Evolutionary conservation across 164 flowering plant species (phyloP).

Genomic region (Magnolia changhungtana): DNA sequence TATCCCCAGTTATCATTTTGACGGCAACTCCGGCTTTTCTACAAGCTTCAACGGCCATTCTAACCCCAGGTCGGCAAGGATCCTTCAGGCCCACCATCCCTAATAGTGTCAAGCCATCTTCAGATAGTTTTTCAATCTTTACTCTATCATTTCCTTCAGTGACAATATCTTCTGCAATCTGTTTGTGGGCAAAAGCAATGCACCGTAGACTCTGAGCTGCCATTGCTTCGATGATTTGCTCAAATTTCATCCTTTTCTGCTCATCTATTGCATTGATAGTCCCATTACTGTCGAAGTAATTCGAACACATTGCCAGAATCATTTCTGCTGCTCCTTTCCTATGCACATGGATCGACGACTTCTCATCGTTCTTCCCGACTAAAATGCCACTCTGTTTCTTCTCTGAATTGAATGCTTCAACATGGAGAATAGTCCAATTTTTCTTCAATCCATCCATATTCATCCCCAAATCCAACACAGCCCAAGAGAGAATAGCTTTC

Average conservation of each 20-base stretch:
- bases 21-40: conserved; percentile 46
- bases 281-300: conserved; percentile 23
- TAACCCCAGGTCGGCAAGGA: conserved; percentile 57
- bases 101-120: too few species aligned
- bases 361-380: conserved; percentile 29
- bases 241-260: conserved; percentile 10
- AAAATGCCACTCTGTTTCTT: conserved; percentile 49
- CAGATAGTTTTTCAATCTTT: too few species aligned
- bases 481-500: conserved; percentile 62
- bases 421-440: conserved; percentile 23
- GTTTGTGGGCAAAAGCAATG: conserved; percentile 34
- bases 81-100: too few species aligned
- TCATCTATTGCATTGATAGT: conserved; percentile 8
- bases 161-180: too few species aligned
- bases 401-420: conserved; percentile 44
- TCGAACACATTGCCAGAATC: conserved; percentile 56
- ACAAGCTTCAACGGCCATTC: conserved; percentile 45
- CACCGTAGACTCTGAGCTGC: conserved; percentile 36
- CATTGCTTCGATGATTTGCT: conserved; percentile 26
- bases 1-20: too few species aligned
- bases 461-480: conserved; percentile 32
- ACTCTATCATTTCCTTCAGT: too few species aligned
- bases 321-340: conserved; percentile 92
- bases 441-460: conserved; percentile 22
- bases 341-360: conserved; percentile 36